phyloP scores from a whole-genome alignment of 2,329 filamentous ascomycete species.

The Sphaerulina musiva region DNA sequence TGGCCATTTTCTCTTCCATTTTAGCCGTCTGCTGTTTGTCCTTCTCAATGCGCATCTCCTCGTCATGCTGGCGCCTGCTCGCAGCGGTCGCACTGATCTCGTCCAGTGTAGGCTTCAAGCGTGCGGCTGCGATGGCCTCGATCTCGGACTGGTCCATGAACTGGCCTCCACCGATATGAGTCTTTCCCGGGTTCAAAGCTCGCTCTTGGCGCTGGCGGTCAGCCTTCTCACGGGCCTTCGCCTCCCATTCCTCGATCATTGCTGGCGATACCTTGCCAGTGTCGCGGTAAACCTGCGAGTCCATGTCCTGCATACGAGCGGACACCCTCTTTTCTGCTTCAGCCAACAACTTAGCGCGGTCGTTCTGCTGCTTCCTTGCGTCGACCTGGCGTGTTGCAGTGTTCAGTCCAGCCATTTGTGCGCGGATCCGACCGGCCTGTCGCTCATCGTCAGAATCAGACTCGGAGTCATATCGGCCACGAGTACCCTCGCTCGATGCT shows the following conservation, averaged over 20 bases:
- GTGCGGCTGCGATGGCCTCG: conserved; percentile 67
- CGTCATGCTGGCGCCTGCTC: conserved; percentile 60
- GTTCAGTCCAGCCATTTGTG: conserved; percentile 73
- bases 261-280: conserved; percentile 67
- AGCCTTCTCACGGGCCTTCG: conserved; percentile 64
- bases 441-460: conserved; percentile 56
- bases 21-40: conserved; percentile 59
- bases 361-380: conserved; percentile 64
- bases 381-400: conserved; percentile 62
- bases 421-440: conserved; percentile 64
- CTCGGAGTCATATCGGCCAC: conserved; percentile 30
- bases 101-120: conserved; percentile 75
- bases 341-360: conserved; percentile 68
- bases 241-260: conserved; percentile 69
- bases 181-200: conserved; percentile 51
- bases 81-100: conserved; percentile 77
- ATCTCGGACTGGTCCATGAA: conserved; percentile 73
- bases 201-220: conserved; percentile 57
- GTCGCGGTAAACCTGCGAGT: conserved; percentile 69
- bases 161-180: conserved; percentile 72
- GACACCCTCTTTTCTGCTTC: conserved; percentile 82
- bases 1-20: conserved; percentile 48
- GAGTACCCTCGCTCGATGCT: conserved; percentile 57
- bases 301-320: conserved; percentile 69
- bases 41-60: conserved; percentile 56